Evolutionary conservation across 106 monocot species (phyloP), one percentile per base, ranked within the genome.

Genomic region (Apostasia shenzhenica): DNA sequence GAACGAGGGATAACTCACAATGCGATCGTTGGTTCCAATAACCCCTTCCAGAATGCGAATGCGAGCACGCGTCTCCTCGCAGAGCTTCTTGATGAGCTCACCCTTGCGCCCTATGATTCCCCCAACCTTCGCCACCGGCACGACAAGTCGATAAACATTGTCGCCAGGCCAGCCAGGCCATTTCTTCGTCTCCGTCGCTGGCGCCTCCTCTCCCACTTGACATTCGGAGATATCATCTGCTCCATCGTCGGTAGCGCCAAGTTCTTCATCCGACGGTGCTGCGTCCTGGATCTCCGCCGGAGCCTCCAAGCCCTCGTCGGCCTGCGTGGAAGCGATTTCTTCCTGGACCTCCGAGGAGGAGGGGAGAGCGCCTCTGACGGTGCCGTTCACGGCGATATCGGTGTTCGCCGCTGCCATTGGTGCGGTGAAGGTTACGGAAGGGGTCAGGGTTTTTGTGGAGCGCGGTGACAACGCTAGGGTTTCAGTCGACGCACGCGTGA

Each of bases 101-200:
- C 94, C 94, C 68, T 91, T 91, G 51, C 86, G 70, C 37, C 94
- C 94, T 13, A 95, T 95, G 63, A 95, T 81, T 73, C 91, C 70
- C 56, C 95, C 95, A 2, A 88, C 91, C 76, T 88, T 95, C 26
- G 70, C 51, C 37, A 91, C 81, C 7, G 95, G 88, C 43, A 91
- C 88, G 10, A 95, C 67, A 55, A 95, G 59, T 14, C 94, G 63
- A 61, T 81, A 95, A 12, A 84, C 91, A 67, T 66, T 88, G 67
- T 82, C 66, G 0, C 95, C 95, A 12, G 95, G 95, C 95, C 95
- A 95, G 41, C 91, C 95, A 0, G 95, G 88, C 95, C 95, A 95
- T 72, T 76, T 92, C 78, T 80, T 82, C 45, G 11, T 66, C 58
- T 79, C 77, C 4, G 42, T 71, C 8, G 50, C 74, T 41, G 12